These are phyloP conservation scores for Ostreobium quekettii DNA, from an alignment of 139 green algal species.

Conservation along the genomic window DNA sequence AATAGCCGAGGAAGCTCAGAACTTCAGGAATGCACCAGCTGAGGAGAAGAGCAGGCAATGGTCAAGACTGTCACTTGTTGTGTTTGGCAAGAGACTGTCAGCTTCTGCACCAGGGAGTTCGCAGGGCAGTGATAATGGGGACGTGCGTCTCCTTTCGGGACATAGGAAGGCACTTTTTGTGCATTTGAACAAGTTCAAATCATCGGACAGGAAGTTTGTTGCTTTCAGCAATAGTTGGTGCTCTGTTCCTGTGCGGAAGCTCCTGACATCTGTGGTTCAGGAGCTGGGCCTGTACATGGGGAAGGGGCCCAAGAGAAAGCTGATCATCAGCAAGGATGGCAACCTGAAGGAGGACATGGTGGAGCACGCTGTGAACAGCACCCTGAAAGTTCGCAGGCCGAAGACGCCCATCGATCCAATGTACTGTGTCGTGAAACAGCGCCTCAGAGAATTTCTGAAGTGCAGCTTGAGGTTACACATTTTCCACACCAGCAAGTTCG, in stretches of 20 bases:
- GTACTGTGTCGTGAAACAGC: slow-evolving; percentile 10
- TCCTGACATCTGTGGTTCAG: background rate
- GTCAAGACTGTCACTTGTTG: too few relatives aligned
- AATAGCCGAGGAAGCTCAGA: background rate
- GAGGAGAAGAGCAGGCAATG: too few relatives aligned
- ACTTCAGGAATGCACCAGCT: background rate
- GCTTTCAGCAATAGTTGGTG: slow-evolving; percentile 14
- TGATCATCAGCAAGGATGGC: slow-evolving; percentile 13
- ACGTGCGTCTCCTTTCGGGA: too few relatives aligned
- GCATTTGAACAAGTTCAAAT: slow-evolving; percentile 11
- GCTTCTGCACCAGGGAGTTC: too few relatives aligned
- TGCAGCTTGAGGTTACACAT: slow-evolving; percentile 7
- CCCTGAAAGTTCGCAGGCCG: background rate
- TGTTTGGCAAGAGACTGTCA: too few relatives aligned
- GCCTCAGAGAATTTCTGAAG: slow-evolving; percentile 5
- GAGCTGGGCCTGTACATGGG: background rate
- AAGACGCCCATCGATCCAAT: slow-evolving; percentile 5
- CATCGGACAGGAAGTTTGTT: slow-evolving; percentile 10
- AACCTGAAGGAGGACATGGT: slow-evolving; percentile 14
- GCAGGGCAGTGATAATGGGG: too few relatives aligned
- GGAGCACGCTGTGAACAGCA: slow-evolving; percentile 16
- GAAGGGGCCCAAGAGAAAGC: slow-evolving; percentile 14
- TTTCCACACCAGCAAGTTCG: background rate
- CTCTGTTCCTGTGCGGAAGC: background rate
- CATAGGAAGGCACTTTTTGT: slow-evolving; percentile 4